Evolutionary conservation across 176 grass and related monocot species (phyloP), one percentile per base, ranked within the genome.

Genomic region (Musa itinerans): DNA sequence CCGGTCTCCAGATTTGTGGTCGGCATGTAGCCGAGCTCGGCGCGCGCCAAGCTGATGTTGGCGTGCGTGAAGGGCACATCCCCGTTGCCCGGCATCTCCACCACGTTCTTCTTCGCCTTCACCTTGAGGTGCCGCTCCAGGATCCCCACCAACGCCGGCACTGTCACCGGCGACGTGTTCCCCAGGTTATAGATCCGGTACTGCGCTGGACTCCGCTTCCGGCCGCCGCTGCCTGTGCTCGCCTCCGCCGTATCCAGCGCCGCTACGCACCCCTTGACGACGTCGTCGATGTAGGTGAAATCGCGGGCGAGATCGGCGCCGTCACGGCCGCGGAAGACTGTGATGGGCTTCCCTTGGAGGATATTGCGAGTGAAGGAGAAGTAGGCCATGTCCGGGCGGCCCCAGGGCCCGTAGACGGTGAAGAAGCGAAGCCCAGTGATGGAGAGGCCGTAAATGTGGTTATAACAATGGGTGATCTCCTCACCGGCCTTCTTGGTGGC

Each of bases 401-500:
- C 92, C 92, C 92, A 96, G 0, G 92, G 92, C 1, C 92, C 92
- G 66, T 96, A 96, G 0, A 96, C 92, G 10, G 92, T 96, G 80
- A 96, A 96, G 86, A 96, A 96, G 26, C 92, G 82, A 25, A 96
- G 85, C 0, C 82, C 92, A 9, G 92, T 96, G 74, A 96, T 34
- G 65, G 92, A 96, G 19, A 96, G 87, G 1, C 92, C 92, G 65
- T 96, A 96, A 72, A 96, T 92, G 79, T 96, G 89, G 83, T 96
- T 96, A 85, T 96, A 96, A 21, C 85, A 84, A 78, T 96, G 92
- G 5, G 92, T 86, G 75, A 96, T 96, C 78, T 90, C 92, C 87
- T 96, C 92, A 57, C 92, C 92, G 49, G 92, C 92, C 87, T 96
- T 96, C 92, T 96, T 96, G 2, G 92, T 96, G 4, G 92, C 92